phyloP scores from a whole-genome alignment of 176 grass and related monocot genomes.

The Oryza rufipogon region DNA sequence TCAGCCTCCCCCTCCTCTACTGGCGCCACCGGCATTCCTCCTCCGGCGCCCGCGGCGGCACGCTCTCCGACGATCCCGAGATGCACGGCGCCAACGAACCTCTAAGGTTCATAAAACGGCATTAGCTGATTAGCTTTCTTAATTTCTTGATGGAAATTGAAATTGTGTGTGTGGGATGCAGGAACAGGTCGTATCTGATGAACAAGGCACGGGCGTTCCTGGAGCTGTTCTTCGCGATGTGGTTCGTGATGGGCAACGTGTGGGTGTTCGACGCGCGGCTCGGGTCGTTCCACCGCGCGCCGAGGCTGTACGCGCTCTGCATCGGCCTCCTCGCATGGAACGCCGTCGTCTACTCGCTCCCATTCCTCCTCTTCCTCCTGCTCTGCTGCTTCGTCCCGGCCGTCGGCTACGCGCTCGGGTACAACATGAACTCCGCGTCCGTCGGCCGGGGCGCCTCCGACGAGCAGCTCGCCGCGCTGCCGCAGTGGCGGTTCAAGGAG shows the following conservation, averaged over 20 bases:
- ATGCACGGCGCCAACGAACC: slow-evolving; percentile 52
- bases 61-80: slow-evolving; percentile 51
- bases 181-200: slow-evolving; percentile 71
- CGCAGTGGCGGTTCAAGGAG: slow-evolving; percentile 79
- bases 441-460: slow-evolving; percentile 76
- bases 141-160: background rate
- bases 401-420: slow-evolving; percentile 71
- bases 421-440: slow-evolving; percentile 93
- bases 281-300: slow-evolving; percentile 70
- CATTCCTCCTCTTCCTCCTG: slow-evolving; percentile 94
- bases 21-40: slow-evolving; percentile 78
- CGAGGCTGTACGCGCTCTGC: slow-evolving; percentile 80
- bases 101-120: slow-evolving; percentile 43
- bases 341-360: slow-evolving; percentile 88
- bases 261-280: slow-evolving; percentile 95
- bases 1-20: slow-evolving; percentile 88
- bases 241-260: slow-evolving; percentile 99
- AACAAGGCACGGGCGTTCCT: slow-evolving; percentile 86
- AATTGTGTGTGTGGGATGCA: slow-evolving; percentile 6
- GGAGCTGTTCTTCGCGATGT: slow-evolving; percentile 94
- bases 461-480: slow-evolving; percentile 79
- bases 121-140: background rate
- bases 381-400: slow-evolving; percentile 92
- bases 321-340: slow-evolving; percentile 84
- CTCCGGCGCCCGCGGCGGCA: background rate